A percentile compares a stretch with the other conserved stretches of the same genome.
Evolutionary conservation across 2,329 filamentous ascomycete genomes (phyloP).

Genomic region (Colletotrichum shisoi): DNA sequence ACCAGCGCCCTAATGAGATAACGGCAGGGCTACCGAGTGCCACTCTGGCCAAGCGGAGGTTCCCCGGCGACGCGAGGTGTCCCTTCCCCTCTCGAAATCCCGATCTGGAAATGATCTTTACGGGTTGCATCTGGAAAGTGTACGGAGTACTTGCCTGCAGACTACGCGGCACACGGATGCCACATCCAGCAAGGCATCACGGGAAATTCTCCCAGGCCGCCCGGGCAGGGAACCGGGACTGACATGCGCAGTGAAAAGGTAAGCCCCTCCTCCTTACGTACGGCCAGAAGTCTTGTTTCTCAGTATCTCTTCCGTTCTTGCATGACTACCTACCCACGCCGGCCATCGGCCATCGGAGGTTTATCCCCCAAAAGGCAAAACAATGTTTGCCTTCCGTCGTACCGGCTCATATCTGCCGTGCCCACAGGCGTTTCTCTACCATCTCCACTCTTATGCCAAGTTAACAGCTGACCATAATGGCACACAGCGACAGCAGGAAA

Average conservation of each 20-base stretch:
- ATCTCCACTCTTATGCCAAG: background rate
- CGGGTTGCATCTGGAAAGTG: conserved; percentile 17
- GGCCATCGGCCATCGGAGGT: conserved; percentile 18
- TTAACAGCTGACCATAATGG: background rate
- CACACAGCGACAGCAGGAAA: background rate
- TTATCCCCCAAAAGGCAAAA: conserved; percentile 26
- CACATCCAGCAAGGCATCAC: conserved; percentile 9
- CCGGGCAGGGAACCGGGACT: conserved; percentile 5
- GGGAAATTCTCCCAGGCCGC: background rate
- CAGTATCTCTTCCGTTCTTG: background rate
- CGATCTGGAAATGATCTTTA: conserved; percentile 30
- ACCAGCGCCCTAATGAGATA: conserved; percentile 20
- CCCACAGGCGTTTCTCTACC: background rate
- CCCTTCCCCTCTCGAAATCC: conserved; percentile 2
- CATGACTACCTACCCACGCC: conserved; percentile 18
- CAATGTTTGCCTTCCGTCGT: conserved; percentile 33
- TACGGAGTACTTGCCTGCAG: conserved; percentile 11
- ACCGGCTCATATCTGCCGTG: conserved; percentile 27
- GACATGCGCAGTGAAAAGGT: background rate
- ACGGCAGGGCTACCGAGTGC: conserved; percentile 17
- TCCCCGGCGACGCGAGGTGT: conserved; percentile 22
- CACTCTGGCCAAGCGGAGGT: conserved; percentile 12
- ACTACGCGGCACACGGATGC: conserved; percentile 3
- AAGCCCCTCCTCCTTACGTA: background rate
- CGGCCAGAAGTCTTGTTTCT: conserved; percentile 1